Base-by-base conservation (phyloP, 2,329 filamentous ascomycete species). In the Fusarium sp. region DNA sequence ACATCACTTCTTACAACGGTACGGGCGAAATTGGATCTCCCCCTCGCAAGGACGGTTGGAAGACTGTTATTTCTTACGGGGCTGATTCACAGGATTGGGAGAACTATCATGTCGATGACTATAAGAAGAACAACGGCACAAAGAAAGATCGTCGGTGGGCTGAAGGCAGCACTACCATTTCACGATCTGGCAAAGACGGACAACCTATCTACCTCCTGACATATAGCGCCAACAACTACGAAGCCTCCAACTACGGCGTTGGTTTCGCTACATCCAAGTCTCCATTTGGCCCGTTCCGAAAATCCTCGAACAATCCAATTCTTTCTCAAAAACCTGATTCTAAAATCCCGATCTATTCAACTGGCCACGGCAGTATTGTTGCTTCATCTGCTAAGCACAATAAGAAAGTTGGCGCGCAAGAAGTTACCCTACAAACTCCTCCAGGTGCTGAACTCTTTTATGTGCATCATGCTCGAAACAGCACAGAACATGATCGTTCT, bases 191-290 rank as follows among this genome's bases (percentile, higher is more conserved):
- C 9, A 60, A 21, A 9, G 33, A 71, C 8, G 74, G 72, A 13
- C 70, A 75, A 18, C 66, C 76, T 7, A 64, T 77, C 10, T 80
- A 80, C 39, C 49, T 70, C 15, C 37, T 72, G 1, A 72, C 69
- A 1, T 72, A 72, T 26, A 72, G 70, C 46, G 70, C 76, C 63
- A 79, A 79, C 68, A 79, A 79, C 66, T 79, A 67, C 26, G 77
- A 79, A 55, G 76, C 77, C 6, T 77, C 78, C n/a, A 79, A 79
- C 52, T 80, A 80, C 21, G 78, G 78, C 15, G 77, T 79, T 18
- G 78, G 78, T 8, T 80, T 77, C 31, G 77, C 78, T 2, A 78
- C 75, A 2, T 71, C 78, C 6, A 57, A 73, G 16, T 77, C 77
- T 5, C 78, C 78, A 0, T 57, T 77, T 16, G 78, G 78, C 0